Percentiles rank a stretch among this genome's conserved stretches.
These are phyloP conservation scores for Thalassiosira livingstoniorum DNA, from an alignment of 352 stramenopile species.

Conservation along the genomic window DNA sequence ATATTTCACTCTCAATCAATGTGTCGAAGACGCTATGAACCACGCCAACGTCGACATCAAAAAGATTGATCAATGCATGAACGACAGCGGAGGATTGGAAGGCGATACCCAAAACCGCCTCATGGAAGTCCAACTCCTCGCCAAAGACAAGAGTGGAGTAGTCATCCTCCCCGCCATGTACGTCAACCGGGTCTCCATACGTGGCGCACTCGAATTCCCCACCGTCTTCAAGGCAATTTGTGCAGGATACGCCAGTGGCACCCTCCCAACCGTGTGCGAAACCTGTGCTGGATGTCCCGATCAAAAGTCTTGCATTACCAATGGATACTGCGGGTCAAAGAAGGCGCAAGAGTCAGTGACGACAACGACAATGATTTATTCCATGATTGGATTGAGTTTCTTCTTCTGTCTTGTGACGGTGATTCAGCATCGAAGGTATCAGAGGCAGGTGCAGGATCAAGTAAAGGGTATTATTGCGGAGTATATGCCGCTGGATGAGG, in stretches of 20 bases:
- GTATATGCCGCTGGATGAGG: constrained; percentile 93
- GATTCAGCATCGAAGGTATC: constrained; percentile 80
- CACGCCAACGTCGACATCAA: constrained; percentile 88
- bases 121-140: constrained; percentile 88
- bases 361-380: constrained; percentile 60
- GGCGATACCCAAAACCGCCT: constrained; percentile 90
- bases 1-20: constrained; percentile 87
- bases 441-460: constrained; percentile 93
- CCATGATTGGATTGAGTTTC: constrained; percentile 75
- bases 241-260: constrained; percentile 80
- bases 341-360: constrained; percentile 45
- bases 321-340: constrained; percentile 45
- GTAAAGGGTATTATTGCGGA: constrained; percentile 95
- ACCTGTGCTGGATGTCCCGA: constrained; percentile 47
- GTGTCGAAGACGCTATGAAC: constrained; percentile 91
- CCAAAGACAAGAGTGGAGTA: constrained; percentile 90
- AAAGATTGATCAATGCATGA: constrained; percentile 93
- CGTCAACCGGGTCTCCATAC: constrained; percentile 93
- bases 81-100: constrained; percentile 89
- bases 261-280: constrained; percentile 75
- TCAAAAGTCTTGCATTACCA: constrained; percentile 52
- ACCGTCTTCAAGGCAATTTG: constrained; percentile 87
- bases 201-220: constrained; percentile 88
- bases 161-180: constrained; percentile 92
- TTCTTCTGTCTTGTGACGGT: constrained; percentile 26